Evolutionary conservation across 768 basidiomycete genomes (phyloP).

Genomic region (Tulasnella sp.): DNA sequence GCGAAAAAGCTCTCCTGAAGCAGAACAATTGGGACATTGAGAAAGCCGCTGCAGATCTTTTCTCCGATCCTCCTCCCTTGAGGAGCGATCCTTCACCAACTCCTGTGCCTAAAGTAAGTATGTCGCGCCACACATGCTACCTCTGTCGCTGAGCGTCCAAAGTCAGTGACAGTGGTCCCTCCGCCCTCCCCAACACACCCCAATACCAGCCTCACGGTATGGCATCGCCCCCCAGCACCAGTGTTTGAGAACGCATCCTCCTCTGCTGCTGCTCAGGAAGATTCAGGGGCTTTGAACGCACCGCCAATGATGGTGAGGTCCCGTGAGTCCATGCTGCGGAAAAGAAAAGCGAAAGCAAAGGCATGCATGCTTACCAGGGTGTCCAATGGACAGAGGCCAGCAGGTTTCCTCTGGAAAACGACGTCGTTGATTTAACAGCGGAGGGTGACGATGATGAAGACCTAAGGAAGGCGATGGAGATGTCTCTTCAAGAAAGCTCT

Average conservation of each 20-base stretch:
- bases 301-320: not conserved
- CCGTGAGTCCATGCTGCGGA: not conserved
- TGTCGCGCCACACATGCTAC: not conserved
- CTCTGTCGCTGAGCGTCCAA: not conserved
- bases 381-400: not conserved
- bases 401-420: not conserved
- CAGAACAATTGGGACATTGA: conserved; percentile 11
- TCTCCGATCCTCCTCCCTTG: not conserved
- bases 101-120: not conserved
- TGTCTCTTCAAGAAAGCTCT: conserved; percentile 4
- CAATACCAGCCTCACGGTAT: not conserved
- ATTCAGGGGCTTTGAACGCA: not conserved
- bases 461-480: conserved; percentile 8
- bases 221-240: not conserved
- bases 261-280: not conserved
- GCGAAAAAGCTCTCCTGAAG: conserved; percentile 6
- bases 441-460: conserved; percentile 17
- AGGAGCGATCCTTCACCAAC: not conserved
- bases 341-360: not conserved
- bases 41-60: conserved; percentile 1
- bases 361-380: not conserved
- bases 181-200: not conserved
- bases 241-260: not conserved
- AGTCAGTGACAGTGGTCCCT: not conserved
- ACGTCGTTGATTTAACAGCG: conserved; percentile 9